A percentile compares a stretch with the other conserved stretches of the same genome.
Evolutionary conservation across 1,139 yeast species (phyloP).

Genomic region (Hyphopichia burtonii): DNA sequence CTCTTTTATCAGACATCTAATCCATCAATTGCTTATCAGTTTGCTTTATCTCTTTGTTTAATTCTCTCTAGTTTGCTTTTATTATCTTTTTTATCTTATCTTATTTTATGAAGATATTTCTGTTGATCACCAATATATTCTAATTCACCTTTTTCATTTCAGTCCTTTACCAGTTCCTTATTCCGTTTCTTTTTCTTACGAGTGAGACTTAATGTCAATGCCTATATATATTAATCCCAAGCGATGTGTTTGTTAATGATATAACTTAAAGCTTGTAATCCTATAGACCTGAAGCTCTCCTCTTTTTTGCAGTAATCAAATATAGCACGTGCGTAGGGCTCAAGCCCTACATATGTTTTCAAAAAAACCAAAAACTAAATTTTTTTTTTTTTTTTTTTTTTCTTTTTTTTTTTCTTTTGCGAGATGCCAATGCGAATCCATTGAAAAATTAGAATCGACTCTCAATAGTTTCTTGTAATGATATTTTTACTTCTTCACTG

Average conservation of each 20-base stretch:
- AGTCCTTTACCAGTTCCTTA: neutral
- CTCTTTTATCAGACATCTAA: too few species aligned
- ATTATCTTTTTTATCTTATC: neutral
- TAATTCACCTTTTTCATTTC: neutral
- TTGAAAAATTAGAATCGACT: constrained; percentile 15
- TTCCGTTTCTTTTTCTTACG: neutral
- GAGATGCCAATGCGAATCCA: neutral
- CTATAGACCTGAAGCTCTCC: too few species aligned
- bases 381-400: neutral
- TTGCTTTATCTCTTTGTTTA: neutral
- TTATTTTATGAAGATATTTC: neutral
- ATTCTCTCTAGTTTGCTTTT: neutral
- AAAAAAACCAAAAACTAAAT: too few species aligned
- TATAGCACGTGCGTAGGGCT: neutral
- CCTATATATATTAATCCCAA: neutral
- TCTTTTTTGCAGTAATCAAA: neutral
- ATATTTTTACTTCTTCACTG: constrained; percentile 50
- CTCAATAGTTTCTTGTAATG: constrained; percentile 3
- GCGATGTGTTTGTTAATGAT: neutral
- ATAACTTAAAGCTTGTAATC: neutral
- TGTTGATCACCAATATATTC: neutral
- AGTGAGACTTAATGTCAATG: neutral
- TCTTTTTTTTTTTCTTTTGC: neutral
- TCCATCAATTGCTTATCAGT: neutral
- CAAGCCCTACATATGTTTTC: neutral